Percentiles rank a stretch among this genome's conserved stretches.
phyloP scores from a whole-genome alignment of 2,329 filamentous ascomycete species.

The Fusarium humuli region DNA sequence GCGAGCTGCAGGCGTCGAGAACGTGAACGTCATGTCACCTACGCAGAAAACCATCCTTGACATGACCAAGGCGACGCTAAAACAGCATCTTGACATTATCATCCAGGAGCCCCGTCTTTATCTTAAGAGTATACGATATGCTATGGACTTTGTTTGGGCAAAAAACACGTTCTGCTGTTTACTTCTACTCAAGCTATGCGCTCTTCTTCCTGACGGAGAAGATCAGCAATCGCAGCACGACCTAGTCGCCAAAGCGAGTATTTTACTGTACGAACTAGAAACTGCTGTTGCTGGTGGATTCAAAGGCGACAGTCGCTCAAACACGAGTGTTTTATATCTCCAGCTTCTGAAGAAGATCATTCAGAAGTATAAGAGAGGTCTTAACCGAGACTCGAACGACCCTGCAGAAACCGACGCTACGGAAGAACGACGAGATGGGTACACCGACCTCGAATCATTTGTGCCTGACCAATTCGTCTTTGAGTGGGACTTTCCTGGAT shows the following conservation, averaged over 20 bases:
- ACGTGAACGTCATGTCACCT: conserved; percentile 19
- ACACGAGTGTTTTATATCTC: conserved; percentile 6
- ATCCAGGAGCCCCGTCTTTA: conserved; percentile 16
- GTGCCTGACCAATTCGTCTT: conserved; percentile 23
- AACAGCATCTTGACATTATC: conserved; percentile 21
- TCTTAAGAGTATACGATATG: conserved; percentile 15
- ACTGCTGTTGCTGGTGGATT: neutral
- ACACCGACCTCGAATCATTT: conserved; percentile 14
- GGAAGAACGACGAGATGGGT: neutral
- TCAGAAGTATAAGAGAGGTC: conserved; percentile 18
- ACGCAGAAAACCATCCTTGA: neutral
- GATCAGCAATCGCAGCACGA: neutral
- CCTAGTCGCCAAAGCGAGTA: neutral
- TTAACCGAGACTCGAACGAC: neutral
- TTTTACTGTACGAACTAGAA: neutral
- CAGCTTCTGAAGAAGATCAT: conserved; percentile 17
- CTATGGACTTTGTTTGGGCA: conserved; percentile 27
- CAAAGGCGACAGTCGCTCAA: conserved; percentile 7
- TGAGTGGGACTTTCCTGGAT: conserved; percentile 23
- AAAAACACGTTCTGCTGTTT: conserved; percentile 22
- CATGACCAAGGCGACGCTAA: conserved; percentile 8
- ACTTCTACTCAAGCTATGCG: conserved; percentile 10
- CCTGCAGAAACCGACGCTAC: fast-evolving
- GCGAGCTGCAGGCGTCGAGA: conserved; percentile 13
- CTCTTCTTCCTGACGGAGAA: neutral